Base-by-base conservation (phyloP, 352 stramenopile genomes). In the Aphanomyces cochlioides region DNA sequence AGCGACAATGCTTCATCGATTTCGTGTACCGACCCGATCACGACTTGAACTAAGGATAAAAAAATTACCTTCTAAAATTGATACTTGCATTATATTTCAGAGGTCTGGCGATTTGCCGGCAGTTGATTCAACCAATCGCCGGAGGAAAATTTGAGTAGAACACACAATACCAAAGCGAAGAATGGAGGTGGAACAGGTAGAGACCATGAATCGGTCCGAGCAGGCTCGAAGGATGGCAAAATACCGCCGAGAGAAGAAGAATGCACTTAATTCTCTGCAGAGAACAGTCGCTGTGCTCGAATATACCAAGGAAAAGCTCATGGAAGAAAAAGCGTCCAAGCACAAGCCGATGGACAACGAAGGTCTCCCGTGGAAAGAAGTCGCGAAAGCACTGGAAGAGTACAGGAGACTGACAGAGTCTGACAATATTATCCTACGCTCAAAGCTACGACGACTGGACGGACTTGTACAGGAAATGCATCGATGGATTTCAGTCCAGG, bases 341-440 rank as follows among this genome's bases (percentile, higher is more conserved):
- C 50, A 28, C 15, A 8, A 28, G 7, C 50, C 19, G 7, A 19
- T 28, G 8, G 50, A 19, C 50, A 50, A n/a, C 43, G 43, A 50
- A 12, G 43, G 43, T 50, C 50, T 58, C 15, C 7, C 50, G 15
- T 58, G 50, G 50, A 58, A 58, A 19, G 50, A 58, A 17, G 50
- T 58, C 21, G 50, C 50, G 17, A 58, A 12, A 28, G 50, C 15
- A 28, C 15, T 58, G 7, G 7, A 19, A 8, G 50, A 58, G 36
- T 8, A 36, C 15, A 7, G 15, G 1, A 8, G 21, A 7, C 19
- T 19, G 1, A 28, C 17, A 7, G 15, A 19, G 17, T 8, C 50
- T 17, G 8, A 8, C 17, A 12, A 36, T 19, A 19, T 12, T 17
- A 12, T 19, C 17, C 50, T 58, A 8, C 13, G 7, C 17, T 3